Evolutionary conservation across 371 early-diverging fungal genomes (phyloP), one percentile per base, ranked within the genome.

Genomic region (Saksenaea oblongispora): DNA sequence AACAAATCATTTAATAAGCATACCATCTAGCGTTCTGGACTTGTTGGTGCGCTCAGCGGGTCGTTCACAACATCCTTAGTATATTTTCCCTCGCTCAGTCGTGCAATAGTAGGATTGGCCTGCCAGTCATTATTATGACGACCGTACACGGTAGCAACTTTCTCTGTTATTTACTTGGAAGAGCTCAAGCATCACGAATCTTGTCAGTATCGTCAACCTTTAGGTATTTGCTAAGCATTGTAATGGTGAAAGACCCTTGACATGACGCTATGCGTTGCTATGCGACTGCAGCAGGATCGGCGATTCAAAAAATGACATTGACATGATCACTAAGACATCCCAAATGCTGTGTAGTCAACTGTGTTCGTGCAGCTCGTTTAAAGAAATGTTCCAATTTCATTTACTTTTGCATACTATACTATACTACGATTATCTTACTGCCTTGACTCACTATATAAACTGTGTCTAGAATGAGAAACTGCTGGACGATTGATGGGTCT

Each of bases 211-310:
- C 7, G 18, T 47, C 18, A 47, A 2, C 47, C 18, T 18, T 18
- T 47, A 47, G 47, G 18, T 15, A 47, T 47, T 47, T 47, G 47
- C 47, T 47, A 47, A 47, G 47, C 47, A 47, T 47, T 18, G 47
- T 18, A 47, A 47, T 47, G 47, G 47, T 47, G 47, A 47, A 47
- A 47, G 47, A 47, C 18, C 47, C 47, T 18, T 47, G 47, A 47
- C n/a, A n/a, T 47, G 47, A 47, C 47, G 3, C 47, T 47, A 18
- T 18, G 18, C 47, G 47, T 47, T 18, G 47, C 22, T 15, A 47
- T 47, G 47, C 47, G 3, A 9, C 47, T 18, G 47, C 47, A 47
- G 47, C 47, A 47, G 47, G 47, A 47, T 47, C 47, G 47, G 47
- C 47, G 47, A 47, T 47, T 22, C 7, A 47, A 47, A 47, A 47